These are phyloP conservation scores for Hypoxylon lienhwacheense DNA, from an alignment of 495 filamentous ascomycete species.

Conservation along the genomic window DNA sequence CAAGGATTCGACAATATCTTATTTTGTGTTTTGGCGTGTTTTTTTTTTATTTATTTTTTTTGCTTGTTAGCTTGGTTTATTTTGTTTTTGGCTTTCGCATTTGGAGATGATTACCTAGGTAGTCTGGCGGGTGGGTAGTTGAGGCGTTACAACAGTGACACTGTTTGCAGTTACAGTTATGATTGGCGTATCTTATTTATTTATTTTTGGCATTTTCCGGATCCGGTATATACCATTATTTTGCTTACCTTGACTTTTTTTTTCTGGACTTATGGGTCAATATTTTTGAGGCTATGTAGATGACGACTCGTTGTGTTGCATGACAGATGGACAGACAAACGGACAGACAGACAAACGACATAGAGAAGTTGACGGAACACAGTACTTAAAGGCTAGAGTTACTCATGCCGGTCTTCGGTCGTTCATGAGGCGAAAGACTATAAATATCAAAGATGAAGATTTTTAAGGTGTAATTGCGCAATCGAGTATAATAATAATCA, in stretches of 20 bases:
- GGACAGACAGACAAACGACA: no score
- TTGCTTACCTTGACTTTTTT: no score
- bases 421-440: not conserved
- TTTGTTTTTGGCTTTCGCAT: not conserved
- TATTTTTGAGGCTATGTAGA: conserved; percentile 3
- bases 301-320: not conserved
- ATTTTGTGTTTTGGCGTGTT: conserved; percentile 17
- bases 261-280: not conserved
- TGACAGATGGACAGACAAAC: no score
- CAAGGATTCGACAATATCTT: conserved; percentile 8
- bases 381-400: not conserved
- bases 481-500: conserved; percentile 5
- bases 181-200: conserved; percentile 11
- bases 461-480: conserved; percentile 5
- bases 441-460: not conserved
- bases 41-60: not conserved
- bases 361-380: no score
- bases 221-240: conserved; percentile 35
- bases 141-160: conserved; percentile 14
- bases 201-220: conserved; percentile 28
- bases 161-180: conserved; percentile 5
- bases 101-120: conserved; percentile 11
- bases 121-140: conserved; percentile 6
- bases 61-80: no score
- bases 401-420: not conserved